These are phyloP conservation scores for Leccinum disarticulatum DNA, from an alignment of 768 basidiomycete species.

Conservation along the genomic window DNA sequence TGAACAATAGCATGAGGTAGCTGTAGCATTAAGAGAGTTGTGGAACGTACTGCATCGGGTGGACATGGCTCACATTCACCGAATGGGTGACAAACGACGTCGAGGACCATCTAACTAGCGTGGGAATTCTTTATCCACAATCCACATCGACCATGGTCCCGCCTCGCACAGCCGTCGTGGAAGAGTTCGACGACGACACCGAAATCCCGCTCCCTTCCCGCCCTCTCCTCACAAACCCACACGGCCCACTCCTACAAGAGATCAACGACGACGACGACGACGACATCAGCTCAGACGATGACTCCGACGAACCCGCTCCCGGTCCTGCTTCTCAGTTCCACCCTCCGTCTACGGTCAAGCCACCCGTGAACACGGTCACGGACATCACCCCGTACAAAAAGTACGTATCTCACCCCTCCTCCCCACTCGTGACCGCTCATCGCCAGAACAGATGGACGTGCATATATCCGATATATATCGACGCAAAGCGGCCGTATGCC, in stretches of 20 bases:
- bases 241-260: conserved; percentile 79
- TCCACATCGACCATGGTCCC: conserved; percentile 54
- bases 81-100: conserved; percentile 48
- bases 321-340: conserved; percentile 57
- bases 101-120: conserved; percentile 21
- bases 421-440: conserved; percentile 5
- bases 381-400: conserved; percentile 85
- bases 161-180: conserved; percentile 69
- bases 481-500: conserved; percentile 88
- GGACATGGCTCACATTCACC: conserved; percentile 67
- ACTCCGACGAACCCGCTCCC: conserved; percentile 35
- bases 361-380: conserved; percentile 44
- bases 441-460: conserved; percentile 75
- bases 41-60: conserved; percentile 46
- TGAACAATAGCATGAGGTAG: conserved; percentile 31
- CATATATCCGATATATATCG: conserved; percentile 95
- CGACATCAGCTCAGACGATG: conserved; percentile 38
- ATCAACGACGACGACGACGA: conserved; percentile 54
- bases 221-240: conserved; percentile 61
- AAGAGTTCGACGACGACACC: conserved; percentile 93
- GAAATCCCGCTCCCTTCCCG: conserved; percentile 79
- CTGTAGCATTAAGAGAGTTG: background rate
- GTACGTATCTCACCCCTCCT: conserved; percentile 42
- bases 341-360: conserved; percentile 22
- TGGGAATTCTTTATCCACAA: conserved; percentile 22